These are phyloP conservation scores for Ophiostoma perfectum DNA, from an alignment of 2,329 filamentous ascomycete genomes.

Conservation along the genomic window DNA sequence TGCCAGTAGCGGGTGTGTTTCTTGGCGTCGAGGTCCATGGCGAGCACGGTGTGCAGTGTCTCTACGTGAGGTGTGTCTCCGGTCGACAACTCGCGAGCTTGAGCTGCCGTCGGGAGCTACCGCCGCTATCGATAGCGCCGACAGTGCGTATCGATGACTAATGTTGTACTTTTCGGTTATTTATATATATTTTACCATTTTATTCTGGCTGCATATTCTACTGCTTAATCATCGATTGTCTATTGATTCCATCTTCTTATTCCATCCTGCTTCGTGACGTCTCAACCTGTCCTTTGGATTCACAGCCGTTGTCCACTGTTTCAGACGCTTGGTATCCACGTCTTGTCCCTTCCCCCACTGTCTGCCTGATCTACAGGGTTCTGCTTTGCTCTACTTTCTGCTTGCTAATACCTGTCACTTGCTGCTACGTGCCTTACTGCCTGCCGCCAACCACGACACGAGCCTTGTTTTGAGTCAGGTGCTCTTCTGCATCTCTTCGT, in stretches of 20 bases:
- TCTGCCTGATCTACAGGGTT: not conserved
- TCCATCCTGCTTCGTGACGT: not conserved
- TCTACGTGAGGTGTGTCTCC: too few species aligned
- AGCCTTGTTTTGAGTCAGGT: conserved; percentile 3
- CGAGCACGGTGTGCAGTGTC: not conserved
- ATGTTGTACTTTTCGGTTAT: not conserved
- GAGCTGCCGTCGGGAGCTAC: conserved; percentile 8
- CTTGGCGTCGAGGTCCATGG: conserved; percentile 47
- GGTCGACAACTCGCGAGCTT: too few species aligned
- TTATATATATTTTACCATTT: not conserved
- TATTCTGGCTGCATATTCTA: not conserved
- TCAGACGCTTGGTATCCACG: not conserved
- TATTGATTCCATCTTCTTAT: not conserved
- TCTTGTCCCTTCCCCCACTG: not conserved
- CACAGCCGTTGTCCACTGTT: not conserved
- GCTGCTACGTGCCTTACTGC: not conserved
- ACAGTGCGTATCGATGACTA: not conserved
- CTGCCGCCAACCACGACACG: conserved; percentile 7
- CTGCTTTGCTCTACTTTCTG: not conserved
- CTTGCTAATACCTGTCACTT: not conserved
- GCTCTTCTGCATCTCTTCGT: not conserved
- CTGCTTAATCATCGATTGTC: not conserved
- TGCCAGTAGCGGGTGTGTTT: conserved; percentile 89
- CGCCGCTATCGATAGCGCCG: conserved; percentile 5
- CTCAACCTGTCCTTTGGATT: not conserved